Percentiles rank a stretch among this genome's conserved stretches.
These are phyloP conservation scores for Styphnolobium japonicum DNA, from an alignment of 306 rosid genomes.

Conservation along the genomic window DNA sequence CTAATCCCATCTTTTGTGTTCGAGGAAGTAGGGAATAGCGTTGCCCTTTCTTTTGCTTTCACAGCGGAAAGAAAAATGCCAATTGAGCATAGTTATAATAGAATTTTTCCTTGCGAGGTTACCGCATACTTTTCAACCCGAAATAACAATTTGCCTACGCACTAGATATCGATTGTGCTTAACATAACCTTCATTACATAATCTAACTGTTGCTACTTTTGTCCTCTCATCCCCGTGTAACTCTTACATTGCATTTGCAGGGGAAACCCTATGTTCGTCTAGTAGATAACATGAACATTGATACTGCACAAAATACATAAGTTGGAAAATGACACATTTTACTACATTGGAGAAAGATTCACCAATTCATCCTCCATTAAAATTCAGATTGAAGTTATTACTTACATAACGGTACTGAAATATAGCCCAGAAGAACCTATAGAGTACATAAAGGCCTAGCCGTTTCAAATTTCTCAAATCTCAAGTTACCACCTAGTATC, in stretches of 20 bases:
- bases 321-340: background rate
- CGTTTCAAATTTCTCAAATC: constrained; percentile 29
- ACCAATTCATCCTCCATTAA: background rate
- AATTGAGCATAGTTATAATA: no score
- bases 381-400: background rate
- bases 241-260: background rate
- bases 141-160: background rate
- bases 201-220: background rate
- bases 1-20: no score
- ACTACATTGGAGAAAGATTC: background rate
- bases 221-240: no score
- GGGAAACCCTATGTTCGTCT: background rate
- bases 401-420: constrained; percentile 9
- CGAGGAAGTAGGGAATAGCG: no score
- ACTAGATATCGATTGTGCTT: background rate
- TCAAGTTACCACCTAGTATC: constrained; percentile 22
- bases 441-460: constrained; percentile 13
- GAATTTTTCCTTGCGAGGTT: no score
- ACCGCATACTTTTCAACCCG: background rate
- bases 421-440: background rate
- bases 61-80: no score
- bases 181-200: background rate
- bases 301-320: background rate
- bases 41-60: no score
- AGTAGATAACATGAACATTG: background rate